Conservation (phyloP, 2,329 filamentous ascomycete species). For the Cordyceps pruinosa region DNA sequence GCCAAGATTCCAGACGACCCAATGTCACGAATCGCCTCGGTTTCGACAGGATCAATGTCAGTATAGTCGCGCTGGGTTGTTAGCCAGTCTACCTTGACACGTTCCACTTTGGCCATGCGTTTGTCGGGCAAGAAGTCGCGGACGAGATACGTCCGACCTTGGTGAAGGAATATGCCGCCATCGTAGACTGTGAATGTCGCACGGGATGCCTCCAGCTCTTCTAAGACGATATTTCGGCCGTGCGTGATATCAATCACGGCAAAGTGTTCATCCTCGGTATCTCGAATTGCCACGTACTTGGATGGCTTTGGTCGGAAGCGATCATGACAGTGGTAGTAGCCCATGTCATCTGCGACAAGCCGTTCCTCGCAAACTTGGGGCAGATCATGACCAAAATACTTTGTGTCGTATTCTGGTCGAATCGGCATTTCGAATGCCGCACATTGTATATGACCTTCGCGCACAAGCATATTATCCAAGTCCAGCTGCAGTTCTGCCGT, state of each 20-base stretch:
- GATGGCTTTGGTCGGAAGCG: constrained; percentile 82
- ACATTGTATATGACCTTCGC: constrained; percentile 93
- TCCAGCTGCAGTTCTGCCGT: constrained; percentile 88
- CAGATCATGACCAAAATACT: constrained; percentile 75
- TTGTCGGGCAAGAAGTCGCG: constrained; percentile 78
- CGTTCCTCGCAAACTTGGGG: constrained; percentile 64
- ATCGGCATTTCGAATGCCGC: constrained; percentile 95
- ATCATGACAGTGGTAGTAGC: constrained; percentile 85
- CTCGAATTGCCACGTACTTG: constrained; percentile 77
- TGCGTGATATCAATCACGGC: constrained; percentile 86
- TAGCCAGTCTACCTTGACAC: constrained; percentile 89
- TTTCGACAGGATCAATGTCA: constrained; percentile 89
- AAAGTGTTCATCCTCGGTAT: constrained; percentile 85
- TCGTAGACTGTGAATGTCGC: constrained; percentile 96
- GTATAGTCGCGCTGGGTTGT: constrained; percentile 90
- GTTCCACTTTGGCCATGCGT: constrained; percentile 79
- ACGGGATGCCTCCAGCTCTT: constrained; percentile 93
- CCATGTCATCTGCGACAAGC: constrained; percentile 64
- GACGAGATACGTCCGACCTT: constrained; percentile 88
- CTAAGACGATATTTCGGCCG: constrained; percentile 74
- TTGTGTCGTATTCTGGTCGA: constrained; percentile 62
- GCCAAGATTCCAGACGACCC: constrained; percentile 56
- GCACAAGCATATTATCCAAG: constrained; percentile 80
- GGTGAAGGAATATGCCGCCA: constrained; percentile 92
- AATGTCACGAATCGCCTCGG: constrained; percentile 75